A percentile compares a stretch with the other conserved stretches of the same genome.
Evolutionary conservation across 2,329 filamentous ascomycete genomes (phyloP).

Genomic region (Colletotrichum caudatum): DNA sequence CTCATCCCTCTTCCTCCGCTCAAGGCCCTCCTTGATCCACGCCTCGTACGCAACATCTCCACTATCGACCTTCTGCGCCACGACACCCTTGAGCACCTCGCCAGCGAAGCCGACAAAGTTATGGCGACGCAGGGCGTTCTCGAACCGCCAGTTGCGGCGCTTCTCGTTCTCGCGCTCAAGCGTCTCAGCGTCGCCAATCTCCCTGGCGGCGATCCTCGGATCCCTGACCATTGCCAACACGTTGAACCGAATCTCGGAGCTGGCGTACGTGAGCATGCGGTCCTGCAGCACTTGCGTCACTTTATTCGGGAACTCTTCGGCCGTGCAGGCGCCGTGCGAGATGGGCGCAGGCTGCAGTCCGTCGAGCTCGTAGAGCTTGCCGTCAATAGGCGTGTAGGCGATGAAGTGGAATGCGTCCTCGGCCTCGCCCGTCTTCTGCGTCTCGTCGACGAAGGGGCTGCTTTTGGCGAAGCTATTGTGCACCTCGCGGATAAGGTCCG

Average conservation of each 20-base stretch:
- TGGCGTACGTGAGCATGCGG: constrained; percentile 86
- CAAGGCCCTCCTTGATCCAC: constrained; percentile 79
- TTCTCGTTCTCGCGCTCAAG: constrained; percentile 85
- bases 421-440: constrained; percentile 75
- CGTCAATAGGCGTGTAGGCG: constrained; percentile 86
- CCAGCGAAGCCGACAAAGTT: constrained; percentile 98
- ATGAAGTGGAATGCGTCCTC: constrained; percentile 99
- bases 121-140: constrained; percentile 90
- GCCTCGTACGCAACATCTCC: constrained; percentile 73
- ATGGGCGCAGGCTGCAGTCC: constrained; percentile 95
- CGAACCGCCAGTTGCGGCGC: constrained; percentile 89
- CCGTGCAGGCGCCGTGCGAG: constrained; percentile 80
- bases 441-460: constrained; percentile 94
- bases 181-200: constrained; percentile 85
- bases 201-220: constrained; percentile 78
- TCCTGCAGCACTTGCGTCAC: constrained; percentile 89
- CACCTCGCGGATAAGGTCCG: constrained; percentile 77
- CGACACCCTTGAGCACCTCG: constrained; percentile 88
- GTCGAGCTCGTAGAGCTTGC: constrained; percentile 91
- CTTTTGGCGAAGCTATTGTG: constrained; percentile 93
- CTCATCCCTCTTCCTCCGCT: constrained; percentile 58
- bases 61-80: constrained; percentile 77
- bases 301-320: constrained; percentile 79
- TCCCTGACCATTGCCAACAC: constrained; percentile 92
- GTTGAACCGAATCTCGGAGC: constrained; percentile 94